Evolutionary conservation across 768 basidiomycete species (phyloP), one percentile per base, ranked within the genome.

Genomic region (Roridomyces roridus): DNA sequence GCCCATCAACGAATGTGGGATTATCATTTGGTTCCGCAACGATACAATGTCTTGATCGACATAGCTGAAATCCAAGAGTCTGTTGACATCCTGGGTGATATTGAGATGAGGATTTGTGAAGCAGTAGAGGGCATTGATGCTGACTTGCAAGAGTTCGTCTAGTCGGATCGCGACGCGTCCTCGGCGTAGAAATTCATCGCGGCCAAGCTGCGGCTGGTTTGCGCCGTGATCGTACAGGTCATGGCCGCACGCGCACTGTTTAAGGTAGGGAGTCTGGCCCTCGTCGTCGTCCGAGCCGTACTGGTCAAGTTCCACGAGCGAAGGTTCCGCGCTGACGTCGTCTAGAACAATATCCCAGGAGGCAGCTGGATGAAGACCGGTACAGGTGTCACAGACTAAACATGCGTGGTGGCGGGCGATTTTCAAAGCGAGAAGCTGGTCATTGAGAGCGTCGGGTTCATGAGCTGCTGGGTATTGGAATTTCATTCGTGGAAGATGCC

Each of bases 321-420:
- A 79, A 14, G 84, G 80, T 57, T 81, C 78, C 42, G 64, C 49
- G 59, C 74, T 77, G 49, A 73, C 60, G 39, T 81, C 78, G 65
- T 86, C 87, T 18, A 83, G 77, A n/a, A 85, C 77, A 55, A 93
- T 78, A 25, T 84, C 77, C 23, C 85, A 74, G 52, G 77, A 78
- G 14, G 74, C 72, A 25, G 85, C 80, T 25, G 94, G 93, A 48
- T 80, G 85, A 23, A 96, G 79, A 18, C 89, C 87, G n/a, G 69
- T 50, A 67, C 94, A 96, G n/a, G 77, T 67, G 14, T 72, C 67
- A 65, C 94, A 96, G 36, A 69, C 66, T 3, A 82, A 73, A 67
- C 94, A 96, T 0, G 80, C 76, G 4, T 89, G 84, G 72, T 94
- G 93, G 15, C 94, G 84, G 6, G 94, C 91, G 53, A 94, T 88